phyloP scores from a whole-genome alignment of 805 yeast genomes.

The Isabelozyma heimii region DNA sequence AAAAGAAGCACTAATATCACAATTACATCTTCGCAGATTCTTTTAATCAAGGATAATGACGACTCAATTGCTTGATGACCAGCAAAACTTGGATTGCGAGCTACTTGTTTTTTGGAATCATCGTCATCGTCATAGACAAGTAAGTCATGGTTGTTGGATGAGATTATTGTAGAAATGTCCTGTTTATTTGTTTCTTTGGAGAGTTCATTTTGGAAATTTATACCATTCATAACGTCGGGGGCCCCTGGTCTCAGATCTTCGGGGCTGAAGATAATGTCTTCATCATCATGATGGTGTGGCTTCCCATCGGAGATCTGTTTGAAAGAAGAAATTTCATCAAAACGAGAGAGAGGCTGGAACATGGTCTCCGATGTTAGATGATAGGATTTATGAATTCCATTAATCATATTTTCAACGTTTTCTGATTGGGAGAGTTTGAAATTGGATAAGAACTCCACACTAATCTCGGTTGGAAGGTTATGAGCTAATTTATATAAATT shows the following conservation, averaged over 20 bases:
- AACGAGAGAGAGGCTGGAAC: constrained; percentile 37
- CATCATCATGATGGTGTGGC: constrained; percentile 1
- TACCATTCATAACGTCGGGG: constrained; percentile 36
- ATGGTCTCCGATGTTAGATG: constrained; percentile 24
- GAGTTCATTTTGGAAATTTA: constrained; percentile 22
- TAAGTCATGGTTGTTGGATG: constrained; percentile 8
- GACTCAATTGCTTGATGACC: constrained; percentile 2
- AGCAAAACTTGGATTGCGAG: background rate
- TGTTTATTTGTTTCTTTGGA: background rate
- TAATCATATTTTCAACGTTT: constrained; percentile 24
- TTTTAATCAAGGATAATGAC: constrained; percentile 12
- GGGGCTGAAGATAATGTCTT: constrained; percentile 2
- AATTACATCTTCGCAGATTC: constrained; percentile 49
- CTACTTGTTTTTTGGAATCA: background rate
- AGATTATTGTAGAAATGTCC: background rate
- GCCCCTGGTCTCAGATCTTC: background rate
- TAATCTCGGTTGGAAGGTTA: constrained; percentile 12
- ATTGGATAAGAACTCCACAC: constrained; percentile 8
- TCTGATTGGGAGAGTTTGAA: constrained; percentile 15
- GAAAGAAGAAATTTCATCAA: constrained; percentile 10
- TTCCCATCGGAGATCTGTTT: constrained; percentile 26
- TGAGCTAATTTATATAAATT: constrained; percentile 25
- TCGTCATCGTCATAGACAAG: constrained; percentile 6
- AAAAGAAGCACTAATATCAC: constrained; percentile 39
- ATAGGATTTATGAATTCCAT: constrained; percentile 35